Conservation (phyloP, 805 yeast genomes). For the Schwanniomyces vanrijiae region DNA sequence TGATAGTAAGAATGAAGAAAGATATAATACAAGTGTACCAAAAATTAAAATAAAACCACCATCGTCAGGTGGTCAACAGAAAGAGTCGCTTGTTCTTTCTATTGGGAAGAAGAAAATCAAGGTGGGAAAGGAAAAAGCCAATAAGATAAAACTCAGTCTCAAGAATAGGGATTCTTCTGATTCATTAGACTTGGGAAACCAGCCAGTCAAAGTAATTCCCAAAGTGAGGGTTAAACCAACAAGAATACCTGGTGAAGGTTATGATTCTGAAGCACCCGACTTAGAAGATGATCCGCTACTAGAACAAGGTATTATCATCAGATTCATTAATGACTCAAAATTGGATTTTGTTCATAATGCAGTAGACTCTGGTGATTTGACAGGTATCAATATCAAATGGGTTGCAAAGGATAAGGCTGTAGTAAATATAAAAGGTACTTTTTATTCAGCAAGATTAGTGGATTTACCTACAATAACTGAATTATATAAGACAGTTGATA, state of each 20-base stretch:
- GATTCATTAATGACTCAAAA: constrained; percentile 70
- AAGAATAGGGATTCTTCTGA: constrained; percentile 4
- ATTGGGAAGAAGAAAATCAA: constrained; percentile 6
- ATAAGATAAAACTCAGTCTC: constrained; percentile 22
- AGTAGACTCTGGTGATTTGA: constrained; percentile 73
- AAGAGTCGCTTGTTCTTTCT: neutral
- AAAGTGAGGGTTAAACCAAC: constrained; percentile 55
- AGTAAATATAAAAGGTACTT: constrained; percentile 61
- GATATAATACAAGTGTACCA: constrained; percentile 2
- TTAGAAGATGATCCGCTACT: constrained; percentile 90
- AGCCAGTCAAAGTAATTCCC: constrained; percentile 27
- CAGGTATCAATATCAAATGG: constrained; percentile 77
- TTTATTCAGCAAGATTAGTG: constrained; percentile 82
- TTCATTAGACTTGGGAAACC: neutral
- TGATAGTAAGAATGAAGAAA: neutral
- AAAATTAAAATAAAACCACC: constrained; percentile 23
- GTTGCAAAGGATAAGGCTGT: constrained; percentile 78
- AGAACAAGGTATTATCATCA: constrained; percentile 80
- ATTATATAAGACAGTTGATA: constrained; percentile 83
- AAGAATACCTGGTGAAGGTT: constrained; percentile 89
- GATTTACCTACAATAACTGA: constrained; percentile 89
- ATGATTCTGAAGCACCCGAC: constrained; percentile 96
- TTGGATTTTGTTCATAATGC: constrained; percentile 74
- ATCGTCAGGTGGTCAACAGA: neutral
- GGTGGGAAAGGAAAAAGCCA: constrained; percentile 16